phyloP scores from a whole-genome alignment of 495 filamentous ascomycete genomes.

The Penicillium mononematosum region DNA sequence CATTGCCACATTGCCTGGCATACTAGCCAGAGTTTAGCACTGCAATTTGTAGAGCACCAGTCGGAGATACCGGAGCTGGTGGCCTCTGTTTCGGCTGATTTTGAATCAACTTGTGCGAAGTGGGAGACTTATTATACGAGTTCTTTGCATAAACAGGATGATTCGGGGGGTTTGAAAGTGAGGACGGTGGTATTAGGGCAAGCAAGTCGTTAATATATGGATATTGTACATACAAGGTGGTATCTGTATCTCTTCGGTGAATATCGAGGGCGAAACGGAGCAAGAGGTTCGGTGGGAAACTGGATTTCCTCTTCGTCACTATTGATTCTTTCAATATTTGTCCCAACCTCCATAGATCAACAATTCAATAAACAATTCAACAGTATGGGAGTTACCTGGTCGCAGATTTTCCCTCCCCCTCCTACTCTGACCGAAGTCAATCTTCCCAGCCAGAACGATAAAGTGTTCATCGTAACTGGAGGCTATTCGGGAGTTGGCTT shows the following conservation, averaged over 20 bases:
- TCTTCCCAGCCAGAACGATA: conserved; percentile 33
- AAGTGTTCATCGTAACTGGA: conserved; percentile 44
- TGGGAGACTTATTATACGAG: not conserved
- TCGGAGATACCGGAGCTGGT: not conserved
- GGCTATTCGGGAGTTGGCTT: conserved; percentile 43
- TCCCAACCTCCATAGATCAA: not conserved
- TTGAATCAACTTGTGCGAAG: not conserved
- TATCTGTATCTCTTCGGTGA: not conserved
- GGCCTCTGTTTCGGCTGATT: not conserved
- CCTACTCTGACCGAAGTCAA: conserved; percentile 33
- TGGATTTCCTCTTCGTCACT: not conserved
- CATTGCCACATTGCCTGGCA: conserved; percentile 51
- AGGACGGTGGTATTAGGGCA: not conserved
- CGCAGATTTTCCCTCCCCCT: conserved; percentile 35
- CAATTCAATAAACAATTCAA: not conserved
- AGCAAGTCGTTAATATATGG: not conserved
- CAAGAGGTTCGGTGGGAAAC: not conserved
- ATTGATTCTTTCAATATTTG: not conserved
- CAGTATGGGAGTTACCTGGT: conserved; percentile 5
- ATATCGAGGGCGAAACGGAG: not conserved
- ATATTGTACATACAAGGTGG: not conserved
- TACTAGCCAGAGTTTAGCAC: conserved; percentile 32
- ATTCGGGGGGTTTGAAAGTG: not conserved
- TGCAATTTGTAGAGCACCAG: conserved; percentile 38
- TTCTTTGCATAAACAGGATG: not conserved